A percentile compares a stretch with the other conserved stretches of the same genome.
phyloP scores from a whole-genome alignment of 2,329 filamentous ascomycete species.

The Colletotrichum sp. region DNA sequence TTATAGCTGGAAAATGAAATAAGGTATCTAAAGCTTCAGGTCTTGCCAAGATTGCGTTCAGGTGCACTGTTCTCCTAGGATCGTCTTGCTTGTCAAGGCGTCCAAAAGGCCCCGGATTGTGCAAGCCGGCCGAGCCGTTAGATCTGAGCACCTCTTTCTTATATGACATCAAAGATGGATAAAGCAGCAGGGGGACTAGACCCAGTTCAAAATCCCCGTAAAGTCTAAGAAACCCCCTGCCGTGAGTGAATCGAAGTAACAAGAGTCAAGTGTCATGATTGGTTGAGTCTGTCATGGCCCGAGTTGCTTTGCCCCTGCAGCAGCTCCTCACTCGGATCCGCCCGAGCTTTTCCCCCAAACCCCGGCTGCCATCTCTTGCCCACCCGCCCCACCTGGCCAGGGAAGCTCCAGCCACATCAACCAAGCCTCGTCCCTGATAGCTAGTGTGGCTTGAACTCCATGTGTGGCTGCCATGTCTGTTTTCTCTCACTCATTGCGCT shows the following conservation, averaged over 20 bases:
- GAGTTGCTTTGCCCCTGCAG: constrained; percentile 2
- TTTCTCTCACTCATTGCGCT: not conserved
- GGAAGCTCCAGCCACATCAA: not conserved
- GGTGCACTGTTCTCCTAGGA: not conserved
- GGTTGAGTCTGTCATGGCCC: not conserved
- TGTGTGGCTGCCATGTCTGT: constrained; percentile 2
- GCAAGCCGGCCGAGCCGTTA: not conserved
- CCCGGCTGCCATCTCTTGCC: not conserved
- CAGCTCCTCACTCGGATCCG: not conserved
- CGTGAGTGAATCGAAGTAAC: not conserved
- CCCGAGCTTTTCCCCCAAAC: not conserved
- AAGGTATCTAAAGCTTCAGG: not conserved
- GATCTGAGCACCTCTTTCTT: not conserved
- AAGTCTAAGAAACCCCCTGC: not conserved
- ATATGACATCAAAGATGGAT: not conserved
- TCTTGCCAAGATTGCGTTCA: not conserved
- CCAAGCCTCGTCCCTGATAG: not conserved
- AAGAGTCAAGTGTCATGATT: not conserved
- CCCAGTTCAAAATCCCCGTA: not conserved
- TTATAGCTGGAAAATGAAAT: not conserved
- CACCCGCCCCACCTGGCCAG: not conserved
- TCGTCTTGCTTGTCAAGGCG: not conserved
- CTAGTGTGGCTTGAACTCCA: not conserved
- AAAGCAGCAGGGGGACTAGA: not conserved
- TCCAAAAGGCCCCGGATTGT: not conserved